Base-by-base conservation (phyloP, 1,139 yeast genomes). In the Saccharomycopsis hybrid region DNA sequence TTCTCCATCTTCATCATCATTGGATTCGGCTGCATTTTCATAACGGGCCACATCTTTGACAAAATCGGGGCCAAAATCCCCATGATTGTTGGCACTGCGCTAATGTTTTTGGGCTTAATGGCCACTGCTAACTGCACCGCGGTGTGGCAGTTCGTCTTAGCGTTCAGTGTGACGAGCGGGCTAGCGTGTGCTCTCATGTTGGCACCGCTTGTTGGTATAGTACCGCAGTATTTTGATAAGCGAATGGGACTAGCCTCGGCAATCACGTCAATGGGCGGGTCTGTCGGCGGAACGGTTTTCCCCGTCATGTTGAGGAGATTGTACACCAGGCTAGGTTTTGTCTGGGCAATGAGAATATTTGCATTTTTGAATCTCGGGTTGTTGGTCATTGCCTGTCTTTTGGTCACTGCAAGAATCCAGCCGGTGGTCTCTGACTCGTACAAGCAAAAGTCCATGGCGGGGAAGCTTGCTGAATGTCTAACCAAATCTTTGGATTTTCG, bases 1-100 rank as follows among this genome's bases (percentile, higher is more conserved):
- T 82, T 81, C 60, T 74, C 83, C 3, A 63, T 80, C 4, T 79
- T 74, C 60, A 63, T 74, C 47, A 80, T 80, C 52, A 68, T 81
- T 28, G 70, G 79, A 59, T 78, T 78, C 59, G 70, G 78, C 47
- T 75, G 81, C 25, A 80, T 82, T 0, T 76, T 82, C 8, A 65
- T 78, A 42, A 75, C 78, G 32, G 90, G 90, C 0, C 81, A 81
- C 2, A 57, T 81, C 9, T 77, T 81, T 59, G 90, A 83, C 57
- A 60, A 66, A 31, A 67, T 67, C 46, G 89, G 89, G 0, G 72
- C 82, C 2, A 60, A 69, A 43, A 60, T 67, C 41, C 73, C 77
- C 27, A 59, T 76, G 54, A 55, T 70, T 28, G 58, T 65, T 2
- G 83, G 84, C 1, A 68, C 77, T 1, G 49, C 72, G 0, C 61